phyloP scores from a whole-genome alignment of 306 rosid genomes.

The Begonia peltatifolia region DNA sequence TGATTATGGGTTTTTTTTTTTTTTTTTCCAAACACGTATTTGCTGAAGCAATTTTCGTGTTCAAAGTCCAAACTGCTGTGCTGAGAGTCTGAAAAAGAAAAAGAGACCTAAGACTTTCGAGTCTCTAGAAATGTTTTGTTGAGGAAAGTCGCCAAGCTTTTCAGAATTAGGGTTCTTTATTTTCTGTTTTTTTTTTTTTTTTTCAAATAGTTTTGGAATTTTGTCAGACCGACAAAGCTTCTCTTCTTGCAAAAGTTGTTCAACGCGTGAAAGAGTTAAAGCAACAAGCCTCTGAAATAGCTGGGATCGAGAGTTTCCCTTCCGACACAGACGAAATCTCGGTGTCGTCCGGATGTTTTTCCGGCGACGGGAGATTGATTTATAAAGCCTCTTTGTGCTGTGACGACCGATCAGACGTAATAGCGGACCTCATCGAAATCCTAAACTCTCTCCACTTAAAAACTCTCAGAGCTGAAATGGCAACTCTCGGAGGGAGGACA shows the following conservation, averaged over 20 bases:
- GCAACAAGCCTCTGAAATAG: slow-evolving; percentile 53
- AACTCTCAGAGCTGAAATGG: slow-evolving; percentile 76
- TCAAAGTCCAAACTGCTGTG: too few relatives aligned
- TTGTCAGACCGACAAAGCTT: slow-evolving; percentile 86
- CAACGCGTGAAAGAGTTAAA: slow-evolving; percentile 78
- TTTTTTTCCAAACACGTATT: too few relatives aligned
- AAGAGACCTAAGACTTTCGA: not conserved
- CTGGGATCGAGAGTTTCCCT: slow-evolving; percentile 60
- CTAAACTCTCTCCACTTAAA: slow-evolving; percentile 70
- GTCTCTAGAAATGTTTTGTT: slow-evolving; percentile 9
- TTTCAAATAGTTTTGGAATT: not conserved
- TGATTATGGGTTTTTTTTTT: too few relatives aligned
- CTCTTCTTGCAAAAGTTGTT: slow-evolving; percentile 85
- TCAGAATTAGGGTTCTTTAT: slow-evolving; percentile 4
- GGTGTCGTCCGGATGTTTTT: slow-evolving; percentile 33
- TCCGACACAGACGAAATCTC: slow-evolving; percentile 83
- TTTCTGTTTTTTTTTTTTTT: not conserved
- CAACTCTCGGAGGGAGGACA: slow-evolving; percentile 78
- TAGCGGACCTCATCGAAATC: slow-evolving; percentile 66
- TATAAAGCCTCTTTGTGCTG: slow-evolving; percentile 90
- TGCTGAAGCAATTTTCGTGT: too few relatives aligned
- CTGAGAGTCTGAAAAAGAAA: too few relatives aligned
- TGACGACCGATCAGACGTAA: slow-evolving; percentile 83
- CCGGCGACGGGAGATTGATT: slow-evolving; percentile 42
- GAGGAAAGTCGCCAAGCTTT: slow-evolving; percentile 21